A percentile compares a stretch with the other conserved stretches of the same genome.
Evolutionary conservation across 495 filamentous ascomycete genomes (phyloP).

Genomic region (Hyaloscypha variabilis): DNA sequence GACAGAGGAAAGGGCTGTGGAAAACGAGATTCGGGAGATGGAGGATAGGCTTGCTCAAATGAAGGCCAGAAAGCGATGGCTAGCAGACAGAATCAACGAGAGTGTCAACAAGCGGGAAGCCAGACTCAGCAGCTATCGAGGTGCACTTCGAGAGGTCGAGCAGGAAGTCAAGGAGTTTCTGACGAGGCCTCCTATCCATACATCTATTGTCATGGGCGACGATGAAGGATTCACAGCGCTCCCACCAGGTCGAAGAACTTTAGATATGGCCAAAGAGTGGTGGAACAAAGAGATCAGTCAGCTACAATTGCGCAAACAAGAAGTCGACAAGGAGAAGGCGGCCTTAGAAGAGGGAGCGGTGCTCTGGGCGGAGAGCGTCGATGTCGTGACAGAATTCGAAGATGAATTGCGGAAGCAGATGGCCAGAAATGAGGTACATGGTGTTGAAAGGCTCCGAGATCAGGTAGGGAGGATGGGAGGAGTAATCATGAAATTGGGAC

Average conservation of each 20-base stretch:
- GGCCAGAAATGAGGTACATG: slow-evolving; percentile 5
- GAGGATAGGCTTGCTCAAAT: slow-evolving; percentile 69
- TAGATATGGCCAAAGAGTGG: slow-evolving; percentile 76
- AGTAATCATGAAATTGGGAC: slow-evolving; percentile 60
- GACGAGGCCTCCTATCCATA: slow-evolving; percentile 45
- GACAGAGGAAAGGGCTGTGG: slow-evolving; percentile 54
- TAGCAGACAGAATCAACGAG: slow-evolving; percentile 63
- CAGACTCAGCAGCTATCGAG: slow-evolving; percentile 51
- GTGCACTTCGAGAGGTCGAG: slow-evolving; percentile 46
- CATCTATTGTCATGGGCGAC: slow-evolving; percentile 32
- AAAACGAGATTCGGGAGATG: slow-evolving; percentile 60
- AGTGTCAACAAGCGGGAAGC: slow-evolving; percentile 61
- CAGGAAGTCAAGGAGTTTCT: slow-evolving; percentile 47
- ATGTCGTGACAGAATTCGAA: slow-evolving; percentile 71
- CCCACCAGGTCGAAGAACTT: slow-evolving; percentile 68
- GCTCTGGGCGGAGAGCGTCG: slow-evolving; percentile 75
- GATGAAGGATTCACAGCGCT: slow-evolving; percentile 51
- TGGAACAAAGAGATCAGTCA: slow-evolving; percentile 61
- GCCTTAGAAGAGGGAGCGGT: slow-evolving; percentile 84
- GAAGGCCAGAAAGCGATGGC: slow-evolving; percentile 61
- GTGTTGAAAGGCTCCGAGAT: slow-evolving; percentile 40
- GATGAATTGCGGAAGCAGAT: slow-evolving; percentile 26
- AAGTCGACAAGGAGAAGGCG: slow-evolving; percentile 63
- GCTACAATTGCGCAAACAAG: slow-evolving; percentile 54
- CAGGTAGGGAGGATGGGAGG: slow-evolving; percentile 59